Conservation (phyloP, 805 yeast species). For the Nakazawaea ernobii region DNA sequence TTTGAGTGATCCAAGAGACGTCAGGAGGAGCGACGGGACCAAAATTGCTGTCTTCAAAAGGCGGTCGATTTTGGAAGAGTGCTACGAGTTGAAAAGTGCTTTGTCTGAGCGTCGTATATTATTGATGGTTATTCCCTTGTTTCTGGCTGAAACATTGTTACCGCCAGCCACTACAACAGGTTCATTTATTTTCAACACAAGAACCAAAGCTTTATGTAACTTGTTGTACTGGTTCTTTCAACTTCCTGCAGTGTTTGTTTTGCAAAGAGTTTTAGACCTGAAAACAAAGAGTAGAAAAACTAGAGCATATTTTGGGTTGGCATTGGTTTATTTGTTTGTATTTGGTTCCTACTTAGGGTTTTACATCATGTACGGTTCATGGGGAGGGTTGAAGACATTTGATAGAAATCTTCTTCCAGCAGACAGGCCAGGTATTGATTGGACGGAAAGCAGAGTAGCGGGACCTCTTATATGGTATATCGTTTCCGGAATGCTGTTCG, state of each 20-base stretch:
- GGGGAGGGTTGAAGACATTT: conserved; percentile 5
- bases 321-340: conserved; percentile 1
- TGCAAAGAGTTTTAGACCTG: conserved; percentile 11
- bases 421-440: conserved; percentile 6
- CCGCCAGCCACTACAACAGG: conserved; percentile 13
- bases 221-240: conserved; percentile 15
- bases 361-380: conserved; percentile 7
- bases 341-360: conserved; percentile 3
- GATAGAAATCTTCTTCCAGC: conserved; percentile 1
- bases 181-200: conserved; percentile 12
- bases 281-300: conserved; percentile 8
- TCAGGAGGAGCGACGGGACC: conserved; percentile 14
- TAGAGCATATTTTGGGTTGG: conserved; percentile 13
- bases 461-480: conserved; percentile 10
- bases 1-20: conserved; percentile 11
- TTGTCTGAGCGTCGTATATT: conserved; percentile 11
- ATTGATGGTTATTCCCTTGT: conserved; percentile 12
- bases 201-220: conserved; percentile 15
- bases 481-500: conserved; percentile 10
- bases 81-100: conserved; percentile 6
- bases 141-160: conserved; percentile 13
- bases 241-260: conserved; percentile 12
- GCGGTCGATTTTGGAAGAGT: conserved; percentile 9
- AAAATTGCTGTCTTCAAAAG: conserved; percentile 12
- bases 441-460: conserved; percentile 9